These are phyloP conservation scores for Schoenoplectus tabernaemontani DNA, from an alignment of 202 grass and related monocot genomes.

Conservation along the genomic window DNA sequence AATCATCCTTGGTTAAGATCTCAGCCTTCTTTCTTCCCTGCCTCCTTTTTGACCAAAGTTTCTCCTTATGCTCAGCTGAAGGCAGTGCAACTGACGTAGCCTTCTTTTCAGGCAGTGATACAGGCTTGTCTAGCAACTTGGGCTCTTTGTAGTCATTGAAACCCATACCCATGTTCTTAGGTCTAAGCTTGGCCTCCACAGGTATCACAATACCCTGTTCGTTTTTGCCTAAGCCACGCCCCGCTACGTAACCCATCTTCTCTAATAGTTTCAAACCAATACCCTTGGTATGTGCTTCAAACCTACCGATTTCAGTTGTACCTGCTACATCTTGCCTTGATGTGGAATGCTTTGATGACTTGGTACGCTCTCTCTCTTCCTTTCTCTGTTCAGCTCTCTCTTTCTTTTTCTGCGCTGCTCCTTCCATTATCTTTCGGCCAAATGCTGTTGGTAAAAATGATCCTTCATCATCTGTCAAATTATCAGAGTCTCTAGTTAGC, in stretches of 20 bases:
- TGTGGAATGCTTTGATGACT: slow-evolving; percentile 14
- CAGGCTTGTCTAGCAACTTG: not conserved
- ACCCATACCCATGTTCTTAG: slow-evolving; percentile 62
- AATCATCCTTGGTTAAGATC: slow-evolving; percentile 21
- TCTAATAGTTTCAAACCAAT: slow-evolving; percentile 50
- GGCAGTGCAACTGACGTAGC: not conserved
- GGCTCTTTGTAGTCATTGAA: slow-evolving; percentile 54
- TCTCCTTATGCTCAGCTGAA: slow-evolving; percentile 4
- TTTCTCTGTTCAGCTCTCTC: slow-evolving; percentile 45
- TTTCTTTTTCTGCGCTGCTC: slow-evolving; percentile 39
- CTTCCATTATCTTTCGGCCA: slow-evolving; percentile 47
- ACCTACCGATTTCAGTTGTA: slow-evolving; percentile 18
- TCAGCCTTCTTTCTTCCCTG: slow-evolving; percentile 23
- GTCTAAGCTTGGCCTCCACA: slow-evolving; percentile 36
- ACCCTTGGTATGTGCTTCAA: slow-evolving; percentile 39
- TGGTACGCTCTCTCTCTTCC: slow-evolving; percentile 24
- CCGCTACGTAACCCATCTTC: slow-evolving; percentile 71
- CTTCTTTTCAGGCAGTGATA: not conserved
- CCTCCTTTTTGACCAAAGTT: slow-evolving; percentile 24
- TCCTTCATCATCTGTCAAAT: slow-evolving; percentile 20
- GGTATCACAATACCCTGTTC: slow-evolving; percentile 44
- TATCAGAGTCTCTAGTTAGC: not conserved
- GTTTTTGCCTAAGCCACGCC: slow-evolving; percentile 66
- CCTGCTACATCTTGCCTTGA: slow-evolving; percentile 21
- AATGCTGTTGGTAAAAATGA: slow-evolving; percentile 43